Conservation (phyloP, 345 rosid species). For the Sisymbrium irio region DNA sequence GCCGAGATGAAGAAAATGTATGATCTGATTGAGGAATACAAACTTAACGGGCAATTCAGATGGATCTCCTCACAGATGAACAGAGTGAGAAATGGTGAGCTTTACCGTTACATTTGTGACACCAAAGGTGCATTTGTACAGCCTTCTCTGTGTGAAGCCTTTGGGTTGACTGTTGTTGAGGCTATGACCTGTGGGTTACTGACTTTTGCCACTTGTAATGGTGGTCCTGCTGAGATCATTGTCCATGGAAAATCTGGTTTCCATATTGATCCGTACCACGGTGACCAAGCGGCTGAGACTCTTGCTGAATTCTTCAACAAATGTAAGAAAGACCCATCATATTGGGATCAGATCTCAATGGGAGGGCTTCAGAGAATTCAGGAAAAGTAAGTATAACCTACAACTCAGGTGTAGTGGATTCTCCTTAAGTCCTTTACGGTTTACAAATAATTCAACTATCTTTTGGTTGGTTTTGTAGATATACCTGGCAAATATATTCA, state of each 20-base stretch:
- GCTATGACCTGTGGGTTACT: constrained; percentile 91
- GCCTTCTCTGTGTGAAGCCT: constrained; percentile 84
- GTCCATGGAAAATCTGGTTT: constrained; percentile 81
- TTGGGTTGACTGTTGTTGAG: constrained; percentile 86
- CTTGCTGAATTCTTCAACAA: constrained; percentile 69
- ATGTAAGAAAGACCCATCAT: constrained; percentile 55
- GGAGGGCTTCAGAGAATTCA: constrained; percentile 73
- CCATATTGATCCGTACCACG: constrained; percentile 86
- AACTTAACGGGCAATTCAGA: constrained; percentile 72
- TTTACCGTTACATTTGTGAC: constrained; percentile 76
- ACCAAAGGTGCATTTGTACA: constrained; percentile 89
- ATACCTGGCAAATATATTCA: constrained; percentile 89
- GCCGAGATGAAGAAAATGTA: constrained; percentile 91
- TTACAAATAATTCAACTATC: background rate
- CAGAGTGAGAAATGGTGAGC: constrained; percentile 80
- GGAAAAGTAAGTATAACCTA: constrained; percentile 54
- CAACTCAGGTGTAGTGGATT: background rate
- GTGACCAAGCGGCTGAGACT: constrained; percentile 64
- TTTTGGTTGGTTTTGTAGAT: constrained; percentile 39
- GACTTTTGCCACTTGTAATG: constrained; percentile 75
- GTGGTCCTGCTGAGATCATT: constrained; percentile 93
- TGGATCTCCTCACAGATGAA: constrained; percentile 97
- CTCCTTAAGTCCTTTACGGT: background rate
- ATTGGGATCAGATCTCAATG: constrained; percentile 69
- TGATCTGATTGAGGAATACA: constrained; percentile 56